These are phyloP conservation scores for Knufia petricola DNA, from an alignment of 2,329 filamentous ascomycete genomes.

Conservation along the genomic window DNA sequence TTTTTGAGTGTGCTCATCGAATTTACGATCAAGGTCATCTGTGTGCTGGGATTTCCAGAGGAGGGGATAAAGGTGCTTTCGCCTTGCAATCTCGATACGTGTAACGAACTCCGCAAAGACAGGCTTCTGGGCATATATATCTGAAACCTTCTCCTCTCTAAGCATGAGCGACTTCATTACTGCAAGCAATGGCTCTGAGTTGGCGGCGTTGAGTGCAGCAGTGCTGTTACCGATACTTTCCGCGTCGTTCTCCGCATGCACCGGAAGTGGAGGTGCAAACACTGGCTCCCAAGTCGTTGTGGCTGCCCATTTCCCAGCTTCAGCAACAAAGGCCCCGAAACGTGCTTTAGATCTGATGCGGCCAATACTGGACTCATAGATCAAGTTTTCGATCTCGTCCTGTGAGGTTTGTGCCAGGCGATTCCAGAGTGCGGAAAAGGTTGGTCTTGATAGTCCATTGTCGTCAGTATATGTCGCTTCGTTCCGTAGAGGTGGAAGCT, in stretches of 20 bases:
- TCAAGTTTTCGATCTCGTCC: not conserved
- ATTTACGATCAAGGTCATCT: not conserved
- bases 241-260: not conserved
- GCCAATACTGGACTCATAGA: not conserved
- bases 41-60: not conserved
- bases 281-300: conserved; percentile 3
- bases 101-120: not conserved
- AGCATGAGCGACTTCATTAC: not conserved
- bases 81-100: not conserved
- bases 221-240: not conserved
- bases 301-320: not conserved
- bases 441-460: not conserved
- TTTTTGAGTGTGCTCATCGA: not conserved
- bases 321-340: not conserved
- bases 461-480: not conserved
- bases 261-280: not conserved
- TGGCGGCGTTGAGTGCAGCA: not conserved
- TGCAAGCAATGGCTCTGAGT: not conserved
- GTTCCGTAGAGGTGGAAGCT: not conserved
- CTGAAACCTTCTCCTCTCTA: not conserved
- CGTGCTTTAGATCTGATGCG: not conserved
- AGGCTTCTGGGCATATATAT: not conserved
- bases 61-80: not conserved
- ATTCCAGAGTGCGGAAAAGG: not conserved
- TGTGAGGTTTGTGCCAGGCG: not conserved